Conservation (phyloP, 768 basidiomycete genomes). For the Exidia glandulosa region DNA sequence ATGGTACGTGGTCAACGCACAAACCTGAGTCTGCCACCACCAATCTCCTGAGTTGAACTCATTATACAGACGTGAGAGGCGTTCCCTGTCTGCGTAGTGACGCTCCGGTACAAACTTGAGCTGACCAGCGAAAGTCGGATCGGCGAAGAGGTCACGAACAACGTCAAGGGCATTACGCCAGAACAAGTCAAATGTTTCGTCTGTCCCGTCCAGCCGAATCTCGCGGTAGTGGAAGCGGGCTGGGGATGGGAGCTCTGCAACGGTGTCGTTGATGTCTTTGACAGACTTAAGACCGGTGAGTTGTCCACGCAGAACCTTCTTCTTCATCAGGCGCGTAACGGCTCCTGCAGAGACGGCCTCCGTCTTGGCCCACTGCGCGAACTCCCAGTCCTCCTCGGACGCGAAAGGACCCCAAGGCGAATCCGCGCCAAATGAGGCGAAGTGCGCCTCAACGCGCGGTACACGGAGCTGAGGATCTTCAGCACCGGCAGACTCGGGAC, state of each 20-base stretch:
- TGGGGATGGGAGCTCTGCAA: not conserved
- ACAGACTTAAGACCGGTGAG: not conserved
- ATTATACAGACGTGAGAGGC: not conserved
- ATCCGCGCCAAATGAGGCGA: no score
- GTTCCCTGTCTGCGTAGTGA: not conserved
- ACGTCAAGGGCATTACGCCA: not conserved
- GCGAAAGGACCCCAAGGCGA: not conserved
- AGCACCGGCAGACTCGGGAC: no score
- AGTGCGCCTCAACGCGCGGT: no score
- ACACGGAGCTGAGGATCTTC: no score
- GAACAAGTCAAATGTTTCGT: not conserved
- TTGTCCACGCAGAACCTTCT: not conserved
- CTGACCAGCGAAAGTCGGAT: slow-evolving; percentile 2
- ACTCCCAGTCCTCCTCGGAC: not conserved
- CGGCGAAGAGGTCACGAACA: not conserved
- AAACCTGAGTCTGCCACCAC: slow-evolving; percentile 7
- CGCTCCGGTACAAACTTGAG: slow-evolving; percentile 2
- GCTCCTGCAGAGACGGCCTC: not conserved
- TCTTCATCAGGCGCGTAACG: not conserved
- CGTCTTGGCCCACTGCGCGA: not conserved
- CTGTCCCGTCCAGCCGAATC: not conserved
- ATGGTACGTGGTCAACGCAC: not conserved
- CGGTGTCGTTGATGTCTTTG: not conserved
- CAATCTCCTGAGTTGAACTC: slow-evolving; percentile 10
- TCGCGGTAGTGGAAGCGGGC: not conserved